Evolutionary conservation across 2,329 filamentous ascomycete genomes (phyloP).

Genomic region (Rutstroemia sp.): DNA sequence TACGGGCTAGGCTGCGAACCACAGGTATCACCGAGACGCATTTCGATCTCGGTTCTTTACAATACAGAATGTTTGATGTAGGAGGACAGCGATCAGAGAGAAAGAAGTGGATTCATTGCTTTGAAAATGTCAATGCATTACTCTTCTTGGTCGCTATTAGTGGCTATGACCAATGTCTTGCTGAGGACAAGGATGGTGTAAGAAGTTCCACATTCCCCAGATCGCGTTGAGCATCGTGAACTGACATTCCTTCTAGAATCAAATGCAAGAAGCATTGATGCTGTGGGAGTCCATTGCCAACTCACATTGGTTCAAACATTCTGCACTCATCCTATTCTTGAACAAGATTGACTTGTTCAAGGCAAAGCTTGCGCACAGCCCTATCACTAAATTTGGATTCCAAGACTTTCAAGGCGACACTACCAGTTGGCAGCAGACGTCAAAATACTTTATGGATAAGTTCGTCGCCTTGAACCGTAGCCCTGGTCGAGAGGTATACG

Average conservation of each 20-base stretch:
- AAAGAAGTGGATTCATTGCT: conserved; percentile 76
- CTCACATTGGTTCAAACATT: conserved; percentile 78
- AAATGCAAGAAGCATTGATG: conserved; percentile 88
- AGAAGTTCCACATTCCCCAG: conserved; percentile 40
- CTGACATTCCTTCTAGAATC: conserved; percentile 50
- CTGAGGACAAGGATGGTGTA: conserved; percentile 94
- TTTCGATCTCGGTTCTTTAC: conserved; percentile 85
- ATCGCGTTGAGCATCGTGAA: background rate
- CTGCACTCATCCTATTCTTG: conserved; percentile 74
- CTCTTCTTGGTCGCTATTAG: conserved; percentile 93
- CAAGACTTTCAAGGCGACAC: conserved; percentile 69
- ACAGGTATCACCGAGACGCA: conserved; percentile 94
- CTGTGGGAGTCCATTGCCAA: conserved; percentile 81
- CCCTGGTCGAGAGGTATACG: conserved; percentile 48
- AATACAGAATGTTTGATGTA: conserved; percentile 86
- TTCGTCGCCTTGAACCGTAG: conserved; percentile 69
- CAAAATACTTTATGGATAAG: conserved; percentile 76
- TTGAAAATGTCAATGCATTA: conserved; percentile 75
- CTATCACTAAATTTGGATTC: conserved; percentile 67
- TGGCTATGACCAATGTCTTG: conserved; percentile 91
- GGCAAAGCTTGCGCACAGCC: conserved; percentile 63
- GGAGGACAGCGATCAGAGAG: conserved; percentile 67
- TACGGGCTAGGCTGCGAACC: conserved; percentile 82
- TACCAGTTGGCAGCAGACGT: conserved; percentile 65
- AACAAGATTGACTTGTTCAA: conserved; percentile 87